Evolutionary conservation across 1,284 basidiomycete species (phyloP).

Genomic region (Tremellales sp.): DNA sequence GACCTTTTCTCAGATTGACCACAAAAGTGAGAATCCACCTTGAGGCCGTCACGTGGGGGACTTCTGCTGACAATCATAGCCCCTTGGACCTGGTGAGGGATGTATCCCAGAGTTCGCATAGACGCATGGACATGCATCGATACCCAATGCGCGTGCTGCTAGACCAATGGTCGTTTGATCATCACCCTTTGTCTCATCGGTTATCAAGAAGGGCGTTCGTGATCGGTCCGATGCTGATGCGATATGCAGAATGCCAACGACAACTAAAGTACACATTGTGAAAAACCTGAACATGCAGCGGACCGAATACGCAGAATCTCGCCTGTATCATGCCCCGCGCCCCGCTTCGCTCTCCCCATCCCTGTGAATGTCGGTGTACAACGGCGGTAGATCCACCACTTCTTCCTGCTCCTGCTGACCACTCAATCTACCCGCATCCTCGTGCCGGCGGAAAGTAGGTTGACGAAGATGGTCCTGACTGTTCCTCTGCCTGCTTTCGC

Average conservation of each 20-base stretch:
- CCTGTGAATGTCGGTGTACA: slow-evolving; percentile 36
- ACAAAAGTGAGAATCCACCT: slow-evolving; percentile 60
- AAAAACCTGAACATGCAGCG: too few relatives aligned
- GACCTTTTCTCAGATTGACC: slow-evolving; percentile 54
- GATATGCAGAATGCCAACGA: too few relatives aligned
- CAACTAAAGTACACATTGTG: too few relatives aligned
- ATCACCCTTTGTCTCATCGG: too few relatives aligned
- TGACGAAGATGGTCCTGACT: slow-evolving; percentile 1
- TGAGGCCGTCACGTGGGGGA: not conserved
- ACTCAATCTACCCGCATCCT: slow-evolving; percentile 25
- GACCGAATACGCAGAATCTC: too few relatives aligned
- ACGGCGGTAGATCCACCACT: slow-evolving; percentile 33
- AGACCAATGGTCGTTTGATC: too few relatives aligned
- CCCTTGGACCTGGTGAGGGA: slow-evolving; percentile 88
- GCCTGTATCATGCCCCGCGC: not conserved
- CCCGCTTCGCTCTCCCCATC: slow-evolving; percentile 7
- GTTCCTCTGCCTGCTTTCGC: slow-evolving; percentile 4
- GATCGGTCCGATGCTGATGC: too few relatives aligned
- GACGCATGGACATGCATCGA: slow-evolving; percentile 8
- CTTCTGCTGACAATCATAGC: slow-evolving; percentile 53
- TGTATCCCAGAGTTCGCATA: slow-evolving; percentile 84
- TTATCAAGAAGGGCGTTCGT: too few relatives aligned
- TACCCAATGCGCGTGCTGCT: too few relatives aligned
- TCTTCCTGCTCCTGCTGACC: slow-evolving; percentile 10
- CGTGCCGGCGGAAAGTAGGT: slow-evolving; percentile 26